Evolutionary conservation across 2,329 filamentous ascomycete genomes (phyloP).

Genomic region (Trichophyton equinum): DNA sequence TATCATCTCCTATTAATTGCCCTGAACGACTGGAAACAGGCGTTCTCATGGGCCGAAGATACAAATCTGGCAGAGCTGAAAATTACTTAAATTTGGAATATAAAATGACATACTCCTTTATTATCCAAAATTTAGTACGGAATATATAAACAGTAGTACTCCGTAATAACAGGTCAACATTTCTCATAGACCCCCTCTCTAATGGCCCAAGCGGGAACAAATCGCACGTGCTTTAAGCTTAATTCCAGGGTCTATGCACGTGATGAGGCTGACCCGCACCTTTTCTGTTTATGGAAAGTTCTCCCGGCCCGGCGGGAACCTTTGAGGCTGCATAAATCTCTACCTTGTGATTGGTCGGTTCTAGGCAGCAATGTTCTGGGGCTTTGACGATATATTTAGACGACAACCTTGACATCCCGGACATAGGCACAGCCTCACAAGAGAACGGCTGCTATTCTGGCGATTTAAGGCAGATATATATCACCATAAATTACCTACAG

Average conservation of each 20-base stretch:
- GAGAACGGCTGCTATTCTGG: not conserved
- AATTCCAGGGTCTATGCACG: not conserved
- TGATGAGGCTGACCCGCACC: not conserved
- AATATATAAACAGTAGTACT: too few species aligned
- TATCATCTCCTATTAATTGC: too few species aligned
- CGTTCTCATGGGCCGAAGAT: too few species aligned
- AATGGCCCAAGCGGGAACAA: not conserved
- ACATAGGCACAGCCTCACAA: not conserved
- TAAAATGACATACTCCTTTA: too few species aligned
- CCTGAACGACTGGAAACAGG: too few species aligned
- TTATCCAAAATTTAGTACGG: too few species aligned
- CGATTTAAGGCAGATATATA: not conserved
- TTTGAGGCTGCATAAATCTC: conserved; percentile 3
- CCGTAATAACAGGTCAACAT: too few species aligned
- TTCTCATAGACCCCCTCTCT: not conserved
- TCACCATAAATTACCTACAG: not conserved
- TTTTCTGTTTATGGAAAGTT: not conserved
- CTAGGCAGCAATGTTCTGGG: conserved; percentile 6
- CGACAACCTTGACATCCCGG: not conserved
- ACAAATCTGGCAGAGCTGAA: too few species aligned
- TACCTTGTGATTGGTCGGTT: not conserved
- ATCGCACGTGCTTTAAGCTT: not conserved
- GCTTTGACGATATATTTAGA: not conserved
- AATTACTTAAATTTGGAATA: too few species aligned
- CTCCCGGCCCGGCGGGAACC: not conserved